Percentiles rank a stretch among this genome's conserved stretches.
These are phyloP conservation scores for Cladosporium phlei DNA, from an alignment of 2,329 filamentous ascomycete genomes.

Conservation along the genomic window DNA sequence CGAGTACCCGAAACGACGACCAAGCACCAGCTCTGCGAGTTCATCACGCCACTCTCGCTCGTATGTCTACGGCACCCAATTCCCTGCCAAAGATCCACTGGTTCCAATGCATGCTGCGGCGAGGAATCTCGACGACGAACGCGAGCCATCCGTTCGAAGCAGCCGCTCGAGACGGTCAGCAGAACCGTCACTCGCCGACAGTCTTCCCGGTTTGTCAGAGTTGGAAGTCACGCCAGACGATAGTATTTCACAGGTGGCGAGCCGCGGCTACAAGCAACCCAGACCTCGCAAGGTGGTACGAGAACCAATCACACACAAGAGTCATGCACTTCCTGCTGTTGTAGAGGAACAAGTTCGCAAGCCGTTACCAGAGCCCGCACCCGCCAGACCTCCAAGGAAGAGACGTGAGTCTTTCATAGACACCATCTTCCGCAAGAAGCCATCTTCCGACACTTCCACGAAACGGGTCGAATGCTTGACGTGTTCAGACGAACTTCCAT, in stretches of 20 bases:
- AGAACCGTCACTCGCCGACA: conserved; percentile 7
- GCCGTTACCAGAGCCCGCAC: conserved; percentile 1
- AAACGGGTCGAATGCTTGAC: conserved; percentile 59
- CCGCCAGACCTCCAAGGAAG: conserved; percentile 9
- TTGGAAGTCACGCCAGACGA: conserved; percentile 28
- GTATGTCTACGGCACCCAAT: conserved; percentile 13
- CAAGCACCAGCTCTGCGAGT: conserved; percentile 6
- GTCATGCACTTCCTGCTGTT: conserved; percentile 8
- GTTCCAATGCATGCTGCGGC: conserved; percentile 6
- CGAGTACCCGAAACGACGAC: conserved; percentile 10
- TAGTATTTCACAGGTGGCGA: conserved; percentile 28
- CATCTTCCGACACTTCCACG: conserved; percentile 23
- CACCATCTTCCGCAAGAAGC: conserved; percentile 11
- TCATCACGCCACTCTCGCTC: conserved; percentile 12
- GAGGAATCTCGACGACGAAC: conserved; percentile 5
- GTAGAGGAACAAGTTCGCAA: conserved; percentile 5
- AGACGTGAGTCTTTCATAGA: conserved; percentile 16
- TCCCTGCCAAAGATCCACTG: not conserved
- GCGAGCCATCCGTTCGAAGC: conserved; percentile 9
- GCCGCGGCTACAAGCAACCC: conserved; percentile 7
- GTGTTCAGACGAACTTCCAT: conserved; percentile 62
- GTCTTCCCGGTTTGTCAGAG: conserved; percentile 8
- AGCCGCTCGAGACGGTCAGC: conserved; percentile 10
- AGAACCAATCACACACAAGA: conserved; percentile 1
- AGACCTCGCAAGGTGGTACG: conserved; percentile 7